phyloP scores from a whole-genome alignment of 305 asterid genomes.

The Salvia sclarea region DNA sequence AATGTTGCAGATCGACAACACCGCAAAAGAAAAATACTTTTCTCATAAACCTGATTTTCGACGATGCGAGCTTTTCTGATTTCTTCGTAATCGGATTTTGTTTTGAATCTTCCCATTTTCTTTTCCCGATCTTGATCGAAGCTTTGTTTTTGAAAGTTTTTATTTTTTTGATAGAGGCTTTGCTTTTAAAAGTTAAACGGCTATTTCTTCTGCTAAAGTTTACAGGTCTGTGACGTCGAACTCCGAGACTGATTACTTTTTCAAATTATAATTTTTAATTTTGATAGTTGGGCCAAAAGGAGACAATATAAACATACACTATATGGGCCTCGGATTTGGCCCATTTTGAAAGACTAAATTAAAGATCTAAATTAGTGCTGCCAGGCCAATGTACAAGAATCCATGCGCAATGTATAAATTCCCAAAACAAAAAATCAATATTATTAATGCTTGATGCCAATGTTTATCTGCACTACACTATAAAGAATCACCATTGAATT shows the following conservation, averaged over 20 bases:
- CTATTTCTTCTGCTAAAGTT: not conserved
- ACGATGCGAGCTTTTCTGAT: constrained; percentile 62
- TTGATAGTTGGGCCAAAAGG: no score
- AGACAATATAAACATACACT: no score
- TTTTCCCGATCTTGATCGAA: not conserved
- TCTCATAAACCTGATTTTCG: constrained; percentile 59
- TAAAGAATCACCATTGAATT: not conserved
- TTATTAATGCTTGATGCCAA: no score
- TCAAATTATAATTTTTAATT: no score
- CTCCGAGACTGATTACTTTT: not conserved
- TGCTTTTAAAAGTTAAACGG: not conserved
- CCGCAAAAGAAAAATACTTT: not conserved
- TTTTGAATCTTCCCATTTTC: constrained; percentile 53
- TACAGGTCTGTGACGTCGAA: constrained; percentile 24
- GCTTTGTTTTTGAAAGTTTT: not conserved
- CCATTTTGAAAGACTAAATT: no score
- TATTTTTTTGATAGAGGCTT: not conserved
- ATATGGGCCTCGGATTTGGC: no score
- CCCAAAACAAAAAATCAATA: no score
- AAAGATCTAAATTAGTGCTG: no score
- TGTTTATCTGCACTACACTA: not conserved
- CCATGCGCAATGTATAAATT: not conserved
- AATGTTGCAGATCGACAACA: not conserved
- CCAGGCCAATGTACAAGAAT: not conserved
- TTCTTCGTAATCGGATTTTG: constrained; percentile 59